These are phyloP conservation scores for Ceratobasidium sp. DNA, from an alignment of 1,284 basidiomycete species.

Conservation along the genomic window DNA sequence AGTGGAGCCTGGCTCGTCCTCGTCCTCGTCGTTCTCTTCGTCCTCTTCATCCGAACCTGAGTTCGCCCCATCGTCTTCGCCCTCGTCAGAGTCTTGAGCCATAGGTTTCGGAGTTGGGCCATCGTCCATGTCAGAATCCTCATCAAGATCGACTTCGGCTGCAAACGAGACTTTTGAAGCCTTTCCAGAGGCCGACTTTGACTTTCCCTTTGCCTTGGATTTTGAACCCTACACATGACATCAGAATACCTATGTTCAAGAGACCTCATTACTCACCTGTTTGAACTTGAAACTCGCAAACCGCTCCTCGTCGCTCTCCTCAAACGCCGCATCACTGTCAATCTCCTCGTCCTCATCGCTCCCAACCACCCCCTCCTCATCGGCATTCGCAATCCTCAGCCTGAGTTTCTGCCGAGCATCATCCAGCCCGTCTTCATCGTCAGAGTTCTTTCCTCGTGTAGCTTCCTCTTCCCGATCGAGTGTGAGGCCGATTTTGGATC, in stretches of 20 bases:
- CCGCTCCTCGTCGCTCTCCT: conserved; percentile 78
- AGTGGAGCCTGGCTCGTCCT: conserved; percentile 50
- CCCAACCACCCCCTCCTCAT: conserved; percentile 47
- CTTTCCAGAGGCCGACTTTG: conserved; percentile 39
- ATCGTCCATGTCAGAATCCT: conserved; percentile 56
- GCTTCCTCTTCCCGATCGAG: conserved; percentile 63
- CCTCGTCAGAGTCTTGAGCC: conserved; percentile 40
- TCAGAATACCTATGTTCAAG: not conserved
- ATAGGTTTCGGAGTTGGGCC: not conserved
- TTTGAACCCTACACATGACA: conserved; percentile 40
- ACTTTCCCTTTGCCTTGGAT: conserved; percentile 42
- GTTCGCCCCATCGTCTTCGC: conserved; percentile 33
- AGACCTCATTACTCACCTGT: conserved; percentile 55
- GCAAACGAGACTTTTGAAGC: conserved; percentile 52
- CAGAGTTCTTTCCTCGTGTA: conserved; percentile 51
- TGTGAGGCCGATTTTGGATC: conserved; percentile 58
- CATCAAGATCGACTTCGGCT: conserved; percentile 66
- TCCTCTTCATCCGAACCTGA: conserved; percentile 40
- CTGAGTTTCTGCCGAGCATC: conserved; percentile 59
- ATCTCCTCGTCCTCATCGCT: conserved; percentile 80
- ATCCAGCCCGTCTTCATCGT: conserved; percentile 49
- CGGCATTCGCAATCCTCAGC: conserved; percentile 64
- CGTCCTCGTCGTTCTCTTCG: conserved; percentile 41
- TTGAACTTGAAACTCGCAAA: conserved; percentile 59
- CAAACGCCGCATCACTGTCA: conserved; percentile 79